phyloP scores from a whole-genome alignment of 2,329 filamentous ascomycete genomes.

The Calonectria pseudoreteaudii region DNA sequence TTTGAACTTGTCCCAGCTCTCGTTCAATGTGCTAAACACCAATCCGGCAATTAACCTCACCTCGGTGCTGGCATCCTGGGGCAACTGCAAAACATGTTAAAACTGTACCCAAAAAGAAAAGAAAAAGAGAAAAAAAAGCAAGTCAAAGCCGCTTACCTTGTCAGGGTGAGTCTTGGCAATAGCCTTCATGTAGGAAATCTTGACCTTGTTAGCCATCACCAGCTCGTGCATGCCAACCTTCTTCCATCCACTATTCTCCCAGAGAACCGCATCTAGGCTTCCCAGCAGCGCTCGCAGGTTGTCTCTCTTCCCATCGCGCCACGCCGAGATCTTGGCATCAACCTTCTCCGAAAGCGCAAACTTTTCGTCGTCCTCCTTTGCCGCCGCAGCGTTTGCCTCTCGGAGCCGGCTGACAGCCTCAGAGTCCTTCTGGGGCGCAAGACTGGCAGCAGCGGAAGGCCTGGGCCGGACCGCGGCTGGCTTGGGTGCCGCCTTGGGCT shows the following conservation, averaged over 20 bases:
- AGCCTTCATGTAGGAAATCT: conserved; percentile 98
- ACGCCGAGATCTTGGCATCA: conserved; percentile 80
- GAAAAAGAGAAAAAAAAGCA: background rate
- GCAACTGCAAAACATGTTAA: conserved; percentile 59
- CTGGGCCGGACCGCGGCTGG: conserved; percentile 60
- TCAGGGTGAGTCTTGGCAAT: conserved; percentile 99
- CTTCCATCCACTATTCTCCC: conserved; percentile 95
- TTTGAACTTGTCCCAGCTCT: conserved; percentile 81
- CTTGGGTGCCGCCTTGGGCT: conserved; percentile 62
- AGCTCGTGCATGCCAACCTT: conserved; percentile 95
- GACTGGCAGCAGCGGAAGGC: conserved; percentile 54
- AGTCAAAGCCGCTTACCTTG: conserved; percentile 75
- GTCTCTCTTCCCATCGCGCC: conserved; percentile 92
- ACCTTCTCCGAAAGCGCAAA: conserved; percentile 89
- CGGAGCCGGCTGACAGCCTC: conserved; percentile 87
- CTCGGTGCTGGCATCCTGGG: conserved; percentile 74
- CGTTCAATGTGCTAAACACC: conserved; percentile 77
- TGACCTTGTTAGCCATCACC: conserved; percentile 93
- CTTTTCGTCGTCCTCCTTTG: conserved; percentile 90
- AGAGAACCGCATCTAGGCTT: conserved; percentile 89
- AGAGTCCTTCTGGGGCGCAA: conserved; percentile 64
- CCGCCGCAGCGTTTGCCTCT: conserved; percentile 86
- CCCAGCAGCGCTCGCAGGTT: conserved; percentile 90
- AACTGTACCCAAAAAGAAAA: background rate
- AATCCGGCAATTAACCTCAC: conserved; percentile 73